A percentile compares a stretch with the other conserved stretches of the same genome.
Evolutionary conservation across 148 eudicot species (phyloP).

Genomic region (Arbutus unedo): DNA sequence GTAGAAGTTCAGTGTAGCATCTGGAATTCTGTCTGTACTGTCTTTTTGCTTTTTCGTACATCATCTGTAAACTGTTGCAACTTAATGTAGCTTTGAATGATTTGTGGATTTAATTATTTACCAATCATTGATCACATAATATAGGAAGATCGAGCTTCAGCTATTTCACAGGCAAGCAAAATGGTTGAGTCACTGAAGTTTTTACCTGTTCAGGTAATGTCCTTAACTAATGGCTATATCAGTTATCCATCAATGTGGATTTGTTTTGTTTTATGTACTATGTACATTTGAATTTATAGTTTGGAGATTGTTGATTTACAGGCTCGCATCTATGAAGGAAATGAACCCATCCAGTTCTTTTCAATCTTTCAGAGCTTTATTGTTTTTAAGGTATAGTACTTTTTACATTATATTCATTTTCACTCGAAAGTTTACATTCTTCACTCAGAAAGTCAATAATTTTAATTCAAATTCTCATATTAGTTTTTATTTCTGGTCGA

Average conservation of each 20-base stretch:
- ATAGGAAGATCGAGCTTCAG: constrained; percentile 80
- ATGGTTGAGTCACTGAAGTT: constrained; percentile 88
- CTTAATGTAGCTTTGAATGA: neutral
- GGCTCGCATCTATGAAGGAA: constrained; percentile 85
- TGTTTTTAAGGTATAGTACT: constrained; percentile 62
- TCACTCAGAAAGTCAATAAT: neutral
- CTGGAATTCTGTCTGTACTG: neutral
- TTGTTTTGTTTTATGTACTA: constrained; percentile 12
- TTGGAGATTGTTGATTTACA: constrained; percentile 29
- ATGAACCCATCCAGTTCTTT: constrained; percentile 84
- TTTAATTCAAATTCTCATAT: neutral
- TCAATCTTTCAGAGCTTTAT: constrained; percentile 91
- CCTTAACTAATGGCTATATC: neutral
- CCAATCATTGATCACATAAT: constrained; percentile 19
- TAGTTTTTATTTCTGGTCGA: constrained; percentile 6
- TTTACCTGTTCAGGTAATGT: constrained; percentile 70
- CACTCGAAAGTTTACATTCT: neutral
- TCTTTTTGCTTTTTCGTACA: neutral
- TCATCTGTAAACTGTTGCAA: neutral
- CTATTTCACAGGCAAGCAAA: constrained; percentile 72
- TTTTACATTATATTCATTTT: neutral
- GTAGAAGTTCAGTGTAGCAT: neutral
- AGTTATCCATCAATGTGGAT: neutral
- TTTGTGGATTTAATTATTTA: neutral
- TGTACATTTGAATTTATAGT: constrained; percentile 11